Base-by-base conservation (phyloP, 1,284 basidiomycete genomes). In the Leucoagaricus sp. region DNA sequence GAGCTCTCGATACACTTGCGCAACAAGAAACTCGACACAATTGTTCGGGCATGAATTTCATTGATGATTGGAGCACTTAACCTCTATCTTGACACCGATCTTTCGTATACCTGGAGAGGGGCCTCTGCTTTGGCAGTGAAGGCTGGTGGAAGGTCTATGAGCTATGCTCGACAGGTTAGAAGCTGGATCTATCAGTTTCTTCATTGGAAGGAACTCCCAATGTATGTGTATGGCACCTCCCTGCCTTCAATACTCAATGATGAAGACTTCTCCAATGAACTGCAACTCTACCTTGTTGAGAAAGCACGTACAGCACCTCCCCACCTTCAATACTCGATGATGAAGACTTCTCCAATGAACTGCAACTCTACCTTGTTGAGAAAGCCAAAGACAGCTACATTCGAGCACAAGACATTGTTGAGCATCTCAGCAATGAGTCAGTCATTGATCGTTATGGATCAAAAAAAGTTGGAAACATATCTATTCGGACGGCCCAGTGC, bases 21-120 rank as follows among this genome's bases (percentile, higher is more conserved):
- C n/a, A n/a, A n/a, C n/a, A n/a, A n/a, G n/a, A n/a, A n/a, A n/a
- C n/a, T n/a, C n/a, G n/a, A n/a, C n/a, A n/a, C n/a, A n/a, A n/a
- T n/a, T n/a, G n/a, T n/a, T n/a, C n/a, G n/a, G n/a, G n/a, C n/a
- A n/a, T n/a, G n/a, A n/a, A n/a, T n/a, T n/a, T n/a, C n/a, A n/a
- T n/a, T n/a, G n/a, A 74, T 73, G 69, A 55, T 67, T 28, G 69
- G 54, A 5, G 61, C 64, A 2, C 41, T 73, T 15, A 72, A 71
- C 50, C 51, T 72, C 10, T 70, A 68, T 33, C 61, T 73, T 6
- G 65, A 72, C 57, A 38, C 61, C 1, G 50, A 67, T 29, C 53
- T 71, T 2, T 59, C 57, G 2, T 72, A 63, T 53, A 61, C 63
- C 6, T 71, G 68, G 69, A 50, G 62, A 10, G 33, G 71, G 23